phyloP scores from a whole-genome alignment of 2,329 filamentous ascomycete species.

The Aspergillus sclerotialis region DNA sequence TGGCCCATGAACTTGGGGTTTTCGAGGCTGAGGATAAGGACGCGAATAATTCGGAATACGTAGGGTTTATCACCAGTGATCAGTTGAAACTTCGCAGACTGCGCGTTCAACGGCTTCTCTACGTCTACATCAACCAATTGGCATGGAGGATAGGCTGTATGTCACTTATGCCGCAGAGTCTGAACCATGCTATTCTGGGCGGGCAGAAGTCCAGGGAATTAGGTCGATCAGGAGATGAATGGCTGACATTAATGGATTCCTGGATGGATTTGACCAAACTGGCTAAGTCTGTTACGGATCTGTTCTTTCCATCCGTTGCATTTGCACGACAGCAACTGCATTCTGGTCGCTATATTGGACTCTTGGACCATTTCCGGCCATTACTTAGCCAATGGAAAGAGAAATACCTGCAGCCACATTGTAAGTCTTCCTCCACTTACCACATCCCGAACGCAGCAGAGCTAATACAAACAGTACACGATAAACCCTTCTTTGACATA shows the following conservation, averaged over 20 bases:
- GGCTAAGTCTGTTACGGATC: slow-evolving; percentile 47
- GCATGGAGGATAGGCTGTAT: slow-evolving; percentile 46
- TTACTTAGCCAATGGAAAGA: slow-evolving; percentile 32
- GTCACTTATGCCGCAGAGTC: slow-evolving; percentile 44
- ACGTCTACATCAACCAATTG: slow-evolving; percentile 46
- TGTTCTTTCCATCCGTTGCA: slow-evolving; percentile 41
- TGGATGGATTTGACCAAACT: slow-evolving; percentile 45
- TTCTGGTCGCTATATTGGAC: slow-evolving; percentile 45
- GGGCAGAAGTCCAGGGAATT: slow-evolving; percentile 26
- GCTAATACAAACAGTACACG: slow-evolving; percentile 13
- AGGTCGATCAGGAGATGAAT: slow-evolving; percentile 39
- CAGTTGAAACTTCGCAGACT: slow-evolving; percentile 26
- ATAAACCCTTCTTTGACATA: slow-evolving; percentile 38
- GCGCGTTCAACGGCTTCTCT: slow-evolving; percentile 33
- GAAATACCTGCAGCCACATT: slow-evolving; percentile 25
- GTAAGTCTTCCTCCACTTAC: slow-evolving; percentile 7
- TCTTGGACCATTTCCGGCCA: slow-evolving; percentile 37
- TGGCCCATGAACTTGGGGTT: slow-evolving; percentile 48
- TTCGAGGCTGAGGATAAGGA: slow-evolving; percentile 38
- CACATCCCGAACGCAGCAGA: neutral
- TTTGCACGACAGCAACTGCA: slow-evolving; percentile 30
- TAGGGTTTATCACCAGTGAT: slow-evolving; percentile 21
- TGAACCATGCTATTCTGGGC: slow-evolving; percentile 26
- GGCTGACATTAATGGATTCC: slow-evolving; percentile 46
- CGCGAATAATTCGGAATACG: slow-evolving; percentile 14